Conservation (phyloP, 2,329 filamentous ascomycete genomes). For the Anthostomella pinea region DNA sequence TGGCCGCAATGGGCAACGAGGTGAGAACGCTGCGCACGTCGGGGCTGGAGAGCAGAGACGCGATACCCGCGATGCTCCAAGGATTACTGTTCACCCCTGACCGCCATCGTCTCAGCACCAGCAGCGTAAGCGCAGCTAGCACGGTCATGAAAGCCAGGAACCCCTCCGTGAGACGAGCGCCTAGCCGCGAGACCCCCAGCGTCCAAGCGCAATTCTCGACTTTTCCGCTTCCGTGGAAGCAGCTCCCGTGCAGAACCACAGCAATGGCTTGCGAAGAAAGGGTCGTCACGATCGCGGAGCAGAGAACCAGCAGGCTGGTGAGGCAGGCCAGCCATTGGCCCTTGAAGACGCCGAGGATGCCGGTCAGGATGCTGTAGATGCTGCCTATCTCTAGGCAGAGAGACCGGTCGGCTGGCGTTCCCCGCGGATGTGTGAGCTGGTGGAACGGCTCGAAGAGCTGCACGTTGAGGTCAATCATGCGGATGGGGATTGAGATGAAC, state of each 20-base stretch:
- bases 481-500: constrained; percentile 12
- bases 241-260: constrained; percentile 36
- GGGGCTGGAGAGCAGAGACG: constrained; percentile 28
- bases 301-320: constrained; percentile 30
- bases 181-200: constrained; percentile 30
- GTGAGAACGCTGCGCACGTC: constrained; percentile 19
- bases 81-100: constrained; percentile 36
- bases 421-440: constrained; percentile 33
- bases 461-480: constrained; percentile 14
- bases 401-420: constrained; percentile 35
- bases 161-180: constrained; percentile 29
- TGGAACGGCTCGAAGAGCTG: constrained; percentile 33
- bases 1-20: constrained; percentile 2
- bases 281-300: constrained; percentile 31
- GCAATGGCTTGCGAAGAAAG: constrained; percentile 36
- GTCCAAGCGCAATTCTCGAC: constrained; percentile 30
- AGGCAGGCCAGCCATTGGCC: constrained; percentile 35
- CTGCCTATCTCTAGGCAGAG: constrained; percentile 37
- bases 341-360: constrained; percentile 28
- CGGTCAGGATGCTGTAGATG: constrained; percentile 30
- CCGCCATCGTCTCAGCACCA: constrained; percentile 27
- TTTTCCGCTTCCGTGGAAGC: constrained; percentile 15
- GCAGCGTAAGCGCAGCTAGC: constrained; percentile 25
- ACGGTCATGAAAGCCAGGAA: constrained; percentile 28
- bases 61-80: constrained; percentile 37